Base-by-base conservation (phyloP, 2,329 filamentous ascomycete genomes). In the Aureobasidium sp. region DNA sequence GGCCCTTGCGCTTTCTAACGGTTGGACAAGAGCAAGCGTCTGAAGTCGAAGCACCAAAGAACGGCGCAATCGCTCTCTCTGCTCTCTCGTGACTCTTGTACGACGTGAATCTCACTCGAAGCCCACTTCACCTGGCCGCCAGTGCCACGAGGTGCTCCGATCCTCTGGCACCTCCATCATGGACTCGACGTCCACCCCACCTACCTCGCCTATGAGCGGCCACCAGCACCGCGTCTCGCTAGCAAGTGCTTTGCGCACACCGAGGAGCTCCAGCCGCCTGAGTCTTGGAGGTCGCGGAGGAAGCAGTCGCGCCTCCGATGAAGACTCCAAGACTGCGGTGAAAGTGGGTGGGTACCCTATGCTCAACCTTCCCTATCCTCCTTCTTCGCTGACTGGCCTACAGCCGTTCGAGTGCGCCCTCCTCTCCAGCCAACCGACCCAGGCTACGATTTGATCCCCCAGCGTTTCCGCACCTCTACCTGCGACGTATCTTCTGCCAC, bases 401-500 rank as follows among this genome's bases (percentile, higher is more conserved):
- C 73, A 97, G 94, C 89, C 73, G 91, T 99, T 69, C 91, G 94
- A 73, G 88, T 97, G 53, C 90, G 94, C 68, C 94, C 94, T 53
- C 88, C 93, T 59, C 81, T 97, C 62, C 86, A 87, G 68, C 80
- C 91, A 6, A 84, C 83, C 67, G 94, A 99, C 74, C 94, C 94
- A 6, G 93, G 92, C 64, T 99, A 84, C 78, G 94, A 99, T 66
- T 84, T 97, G 66, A 94, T 99, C 62, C 94, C 94, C 14, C 92
- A 96, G 75, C 86, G 94, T 70, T 99, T 99, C 72, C 93, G 96
- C 74, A 85, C 88, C 66, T 88, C 92, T 42, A 96, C 93, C 80
- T 91, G 95, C 65, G 91, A 97, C 66, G 90, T 93, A 63, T 91
- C 88, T 11, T 90, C 91, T 16, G 82, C 89, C 48, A 97, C 91